These are phyloP conservation scores for Heliamphora pulchella DNA, from an alignment of 179 eudicot species.

Conservation along the genomic window DNA sequence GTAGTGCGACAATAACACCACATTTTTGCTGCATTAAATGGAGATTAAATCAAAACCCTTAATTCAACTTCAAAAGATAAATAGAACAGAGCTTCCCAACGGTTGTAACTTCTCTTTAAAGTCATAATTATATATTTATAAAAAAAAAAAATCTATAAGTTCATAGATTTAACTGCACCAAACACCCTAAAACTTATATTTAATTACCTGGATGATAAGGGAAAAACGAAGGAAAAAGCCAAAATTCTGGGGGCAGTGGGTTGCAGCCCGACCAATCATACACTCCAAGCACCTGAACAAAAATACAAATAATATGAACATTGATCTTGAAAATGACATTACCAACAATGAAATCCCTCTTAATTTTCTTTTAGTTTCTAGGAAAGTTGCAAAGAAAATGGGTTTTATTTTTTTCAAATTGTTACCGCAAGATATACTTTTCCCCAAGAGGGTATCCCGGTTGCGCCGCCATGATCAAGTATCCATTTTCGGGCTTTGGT, in stretches of 20 bases:
- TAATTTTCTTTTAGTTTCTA: too few relatives aligned
- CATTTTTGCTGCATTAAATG: background rate
- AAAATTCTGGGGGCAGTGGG: conserved; percentile 14
- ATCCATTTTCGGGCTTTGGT: conserved; percentile 25
- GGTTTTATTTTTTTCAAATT: background rate
- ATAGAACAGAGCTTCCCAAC: too few relatives aligned
- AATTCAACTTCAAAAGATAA: too few relatives aligned
- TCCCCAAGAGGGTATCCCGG: conserved; percentile 34
- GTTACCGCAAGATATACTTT: conserved; percentile 31
- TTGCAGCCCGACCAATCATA: conserved; percentile 13
- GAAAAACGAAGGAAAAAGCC: conserved; percentile 5
- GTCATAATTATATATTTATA: too few relatives aligned
- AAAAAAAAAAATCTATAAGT: too few relatives aligned
- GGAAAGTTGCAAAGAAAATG: background rate
- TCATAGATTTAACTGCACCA: too few relatives aligned
- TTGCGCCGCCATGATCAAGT: conserved; percentile 30
- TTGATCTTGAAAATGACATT: too few relatives aligned
- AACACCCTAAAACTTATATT: too few relatives aligned
- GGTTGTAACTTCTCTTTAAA: too few relatives aligned
- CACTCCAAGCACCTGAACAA: conserved; percentile 10
- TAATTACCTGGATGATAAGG: conserved; percentile 12
- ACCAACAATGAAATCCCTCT: too few relatives aligned
- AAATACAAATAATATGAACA: background rate
- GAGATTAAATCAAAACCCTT: too few relatives aligned
- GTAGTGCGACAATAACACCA: conserved; percentile 15